Conservation (phyloP, 1,284 basidiomycete species). For the Pseudozyma flocculosa region DNA sequence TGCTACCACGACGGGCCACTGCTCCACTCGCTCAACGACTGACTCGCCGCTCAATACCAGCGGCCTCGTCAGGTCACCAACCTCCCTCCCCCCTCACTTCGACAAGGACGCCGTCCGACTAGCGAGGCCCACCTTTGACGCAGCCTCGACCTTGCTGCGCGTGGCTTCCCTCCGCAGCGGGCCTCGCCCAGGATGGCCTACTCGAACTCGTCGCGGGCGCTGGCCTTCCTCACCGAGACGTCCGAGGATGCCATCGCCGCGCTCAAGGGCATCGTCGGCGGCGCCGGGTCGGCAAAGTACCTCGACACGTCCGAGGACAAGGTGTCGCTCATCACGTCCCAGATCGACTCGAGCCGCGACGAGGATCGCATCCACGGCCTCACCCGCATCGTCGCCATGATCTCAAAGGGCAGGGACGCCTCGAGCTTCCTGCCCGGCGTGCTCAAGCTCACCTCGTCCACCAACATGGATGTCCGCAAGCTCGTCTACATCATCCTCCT, state of each 20-base stretch:
- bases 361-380: slow-evolving; percentile 50
- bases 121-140: no score
- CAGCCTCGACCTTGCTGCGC: no score
- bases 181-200: slow-evolving; percentile 21
- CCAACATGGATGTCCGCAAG: slow-evolving; percentile 82
- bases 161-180: no score
- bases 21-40: no score
- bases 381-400: slow-evolving; percentile 62
- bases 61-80: no score
- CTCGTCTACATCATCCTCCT: slow-evolving; percentile 96
- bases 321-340: slow-evolving; percentile 32
- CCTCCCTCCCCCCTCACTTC: no score
- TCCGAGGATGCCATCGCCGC: slow-evolving; percentile 54
- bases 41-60: no score
- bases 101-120: no score
- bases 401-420: slow-evolving; percentile 87
- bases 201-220: slow-evolving; percentile 47
- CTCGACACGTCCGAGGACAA: slow-evolving; percentile 50
- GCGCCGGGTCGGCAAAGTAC: slow-evolving; percentile 43
- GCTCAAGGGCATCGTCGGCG: slow-evolving; percentile 47
- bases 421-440: slow-evolving; percentile 68
- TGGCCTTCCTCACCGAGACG: slow-evolving; percentile 50
- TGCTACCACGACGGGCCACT: no score
- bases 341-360: slow-evolving; percentile 49
- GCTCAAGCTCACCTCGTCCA: slow-evolving; percentile 54